Evolutionary conservation across 176 grass and related monocot genomes (phyloP).

Genomic region (Miscanthus lutarioriparius): DNA sequence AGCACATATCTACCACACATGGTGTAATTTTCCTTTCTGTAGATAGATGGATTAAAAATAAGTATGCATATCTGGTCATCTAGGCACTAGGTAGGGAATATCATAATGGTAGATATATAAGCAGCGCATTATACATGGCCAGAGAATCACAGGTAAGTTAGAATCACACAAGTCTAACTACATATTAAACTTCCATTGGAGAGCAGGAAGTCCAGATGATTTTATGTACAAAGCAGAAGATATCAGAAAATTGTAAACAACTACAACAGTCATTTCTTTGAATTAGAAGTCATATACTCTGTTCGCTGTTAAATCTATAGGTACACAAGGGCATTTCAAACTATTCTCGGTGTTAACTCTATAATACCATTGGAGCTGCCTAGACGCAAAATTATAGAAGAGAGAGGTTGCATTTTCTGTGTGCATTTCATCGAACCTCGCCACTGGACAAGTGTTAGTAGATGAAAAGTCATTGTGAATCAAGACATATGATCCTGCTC

Average conservation of each 20-base stretch:
- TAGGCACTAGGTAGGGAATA: neutral
- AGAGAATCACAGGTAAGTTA: neutral
- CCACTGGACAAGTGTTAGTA: neutral
- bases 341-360: neutral
- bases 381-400: neutral
- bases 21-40: neutral
- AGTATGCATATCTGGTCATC: slow-evolving; percentile 1
- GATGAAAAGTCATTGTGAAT: neutral
- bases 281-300: neutral
- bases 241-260: neutral
- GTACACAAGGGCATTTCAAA: neutral
- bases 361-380: neutral
- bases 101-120: slow-evolving; percentile 12
- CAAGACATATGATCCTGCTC: neutral
- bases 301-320: neutral
- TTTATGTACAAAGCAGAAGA: neutral
- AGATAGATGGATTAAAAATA: neutral
- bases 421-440: neutral
- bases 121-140: neutral
- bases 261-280: neutral
- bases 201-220: neutral
- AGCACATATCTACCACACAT: neutral
- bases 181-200: neutral
- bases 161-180: neutral
- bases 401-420: neutral